Conservation (phyloP, 2,329 filamentous ascomycete genomes). For the Hypomyces perniciosus region DNA sequence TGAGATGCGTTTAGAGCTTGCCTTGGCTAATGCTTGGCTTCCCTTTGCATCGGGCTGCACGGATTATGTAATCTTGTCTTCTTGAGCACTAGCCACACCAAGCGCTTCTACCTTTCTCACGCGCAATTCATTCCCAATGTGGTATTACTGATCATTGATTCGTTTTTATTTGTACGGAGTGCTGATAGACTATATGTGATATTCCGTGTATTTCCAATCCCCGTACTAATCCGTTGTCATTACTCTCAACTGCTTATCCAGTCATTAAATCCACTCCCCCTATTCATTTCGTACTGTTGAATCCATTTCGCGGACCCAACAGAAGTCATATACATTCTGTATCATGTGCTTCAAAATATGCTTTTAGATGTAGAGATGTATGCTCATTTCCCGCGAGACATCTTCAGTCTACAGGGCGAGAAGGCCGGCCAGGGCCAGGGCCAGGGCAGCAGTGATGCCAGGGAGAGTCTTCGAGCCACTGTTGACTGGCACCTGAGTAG, state of each 20-base stretch:
- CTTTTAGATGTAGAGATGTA: neutral
- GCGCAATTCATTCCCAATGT: neutral
- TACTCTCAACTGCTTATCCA: no score
- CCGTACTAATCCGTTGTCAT: no score
- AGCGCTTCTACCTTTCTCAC: neutral
- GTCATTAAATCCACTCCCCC: no score
- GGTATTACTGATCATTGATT: neutral
- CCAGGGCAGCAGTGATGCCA: slow-evolving; percentile 9
- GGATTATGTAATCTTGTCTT: neutral
- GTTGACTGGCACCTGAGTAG: slow-evolving; percentile 1
- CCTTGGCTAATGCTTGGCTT: no score
- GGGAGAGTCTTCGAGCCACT: slow-evolving; percentile 13
- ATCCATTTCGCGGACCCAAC: no score
- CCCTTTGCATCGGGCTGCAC: neutral
- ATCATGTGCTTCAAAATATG: no score
- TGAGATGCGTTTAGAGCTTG: neutral
- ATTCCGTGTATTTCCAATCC: neutral
- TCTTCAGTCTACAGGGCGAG: slow-evolving; percentile 15
- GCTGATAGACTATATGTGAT: neutral
- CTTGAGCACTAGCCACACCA: neutral
- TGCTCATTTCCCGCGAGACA: neutral
- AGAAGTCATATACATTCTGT: no score
- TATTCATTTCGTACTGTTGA: no score
- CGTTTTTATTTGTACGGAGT: neutral
- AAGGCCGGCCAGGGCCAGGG: slow-evolving; percentile 15